Percentiles rank a stretch among this genome's conserved stretches.
Evolutionary conservation across 441 rosid genomes (phyloP).

Genomic region (Mallotus repandus): DNA sequence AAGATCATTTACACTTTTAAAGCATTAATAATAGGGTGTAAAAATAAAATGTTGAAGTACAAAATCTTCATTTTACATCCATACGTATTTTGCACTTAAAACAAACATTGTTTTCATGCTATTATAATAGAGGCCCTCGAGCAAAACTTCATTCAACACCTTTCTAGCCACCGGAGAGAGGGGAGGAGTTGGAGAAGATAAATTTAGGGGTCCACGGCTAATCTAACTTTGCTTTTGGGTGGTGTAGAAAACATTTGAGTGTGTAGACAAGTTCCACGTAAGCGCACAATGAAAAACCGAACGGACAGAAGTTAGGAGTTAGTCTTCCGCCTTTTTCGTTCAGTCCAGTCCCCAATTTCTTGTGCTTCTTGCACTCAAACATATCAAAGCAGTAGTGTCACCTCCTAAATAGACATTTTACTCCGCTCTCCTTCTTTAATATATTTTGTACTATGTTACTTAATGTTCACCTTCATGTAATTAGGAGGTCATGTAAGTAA

Average conservation of each 20-base stretch:
- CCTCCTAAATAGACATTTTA: neutral
- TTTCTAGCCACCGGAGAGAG: too few relatives aligned
- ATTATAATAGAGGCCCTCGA: too few relatives aligned
- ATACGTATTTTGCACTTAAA: too few relatives aligned
- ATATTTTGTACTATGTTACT: neutral
- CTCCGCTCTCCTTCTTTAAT: neutral
- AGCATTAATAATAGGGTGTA: too few relatives aligned
- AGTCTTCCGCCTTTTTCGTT: neutral
- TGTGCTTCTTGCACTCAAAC: neutral
- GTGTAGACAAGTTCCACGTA: slow-evolving; percentile 7
- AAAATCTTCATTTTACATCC: too few relatives aligned
- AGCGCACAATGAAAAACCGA: neutral
- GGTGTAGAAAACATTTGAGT: neutral
- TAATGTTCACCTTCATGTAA: neutral
- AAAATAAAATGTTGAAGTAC: too few relatives aligned
- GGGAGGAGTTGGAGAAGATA: too few relatives aligned
- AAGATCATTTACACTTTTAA: too few relatives aligned
- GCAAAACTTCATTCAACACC: too few relatives aligned
- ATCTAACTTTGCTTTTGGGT: neutral
- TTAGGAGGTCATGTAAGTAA: too few relatives aligned
- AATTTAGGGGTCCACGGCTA: neutral
- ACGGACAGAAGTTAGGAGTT: neutral
- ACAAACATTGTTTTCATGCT: too few relatives aligned
- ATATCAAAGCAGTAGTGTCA: neutral
- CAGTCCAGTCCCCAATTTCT: too few relatives aligned